Evolutionary conservation across 2,329 filamentous ascomycete species (phyloP).

Genomic region (Hypoxylon sp.): DNA sequence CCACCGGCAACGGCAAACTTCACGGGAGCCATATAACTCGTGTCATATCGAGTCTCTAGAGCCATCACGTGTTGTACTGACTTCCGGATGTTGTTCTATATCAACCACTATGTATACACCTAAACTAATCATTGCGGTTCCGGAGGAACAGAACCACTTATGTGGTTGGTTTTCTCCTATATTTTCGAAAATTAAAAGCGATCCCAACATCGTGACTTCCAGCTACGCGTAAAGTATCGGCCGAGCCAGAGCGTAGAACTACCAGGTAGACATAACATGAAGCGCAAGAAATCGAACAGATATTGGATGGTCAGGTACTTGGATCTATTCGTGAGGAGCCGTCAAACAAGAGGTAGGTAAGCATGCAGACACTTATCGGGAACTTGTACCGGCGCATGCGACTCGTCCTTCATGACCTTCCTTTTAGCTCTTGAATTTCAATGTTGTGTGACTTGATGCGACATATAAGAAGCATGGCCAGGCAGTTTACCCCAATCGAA

Average conservation of each 20-base stretch:
- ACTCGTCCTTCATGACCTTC: background rate
- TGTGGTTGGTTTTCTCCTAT: conserved; percentile 2
- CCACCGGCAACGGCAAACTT: conserved; percentile 11
- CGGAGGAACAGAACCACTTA: conserved; percentile 1
- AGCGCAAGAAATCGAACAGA: background rate
- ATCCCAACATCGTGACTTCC: background rate
- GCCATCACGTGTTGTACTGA: conserved; percentile 5
- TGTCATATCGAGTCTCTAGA: conserved; percentile 16
- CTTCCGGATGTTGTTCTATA: conserved; percentile 34
- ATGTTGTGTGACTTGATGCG: conserved; percentile 7
- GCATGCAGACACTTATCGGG: background rate
- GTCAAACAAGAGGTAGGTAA: background rate
- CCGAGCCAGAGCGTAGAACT: background rate
- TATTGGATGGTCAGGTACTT: background rate
- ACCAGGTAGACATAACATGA: background rate
- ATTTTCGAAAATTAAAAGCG: conserved; percentile 18
- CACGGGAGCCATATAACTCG: background rate
- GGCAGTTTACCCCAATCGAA: conserved; percentile 33
- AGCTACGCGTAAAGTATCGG: background rate
- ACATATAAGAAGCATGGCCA: conserved; percentile 6
- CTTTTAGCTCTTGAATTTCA: conserved; percentile 8
- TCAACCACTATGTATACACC: conserved; percentile 24
- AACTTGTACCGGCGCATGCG: conserved; percentile 3
- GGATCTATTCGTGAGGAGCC: background rate
- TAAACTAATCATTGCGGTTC: conserved; percentile 21